A percentile compares a stretch with the other conserved stretches of the same genome.
Conservation (phyloP, 1,139 yeast species). For the Blastobotrys niveus region DNA sequence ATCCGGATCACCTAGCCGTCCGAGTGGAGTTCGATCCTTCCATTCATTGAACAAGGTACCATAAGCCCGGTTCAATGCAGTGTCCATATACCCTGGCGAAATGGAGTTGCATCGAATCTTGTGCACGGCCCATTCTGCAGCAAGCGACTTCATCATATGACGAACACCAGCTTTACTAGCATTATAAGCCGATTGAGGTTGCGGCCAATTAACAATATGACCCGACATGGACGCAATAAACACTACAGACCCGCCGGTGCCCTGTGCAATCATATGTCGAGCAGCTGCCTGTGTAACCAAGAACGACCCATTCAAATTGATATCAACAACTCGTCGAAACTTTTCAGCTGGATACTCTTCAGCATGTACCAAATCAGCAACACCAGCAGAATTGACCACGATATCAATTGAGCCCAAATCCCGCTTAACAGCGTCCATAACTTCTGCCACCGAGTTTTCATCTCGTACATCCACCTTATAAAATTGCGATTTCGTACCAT, state of each 20-base stretch:
- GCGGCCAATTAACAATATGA: slow-evolving; percentile 60
- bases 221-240: slow-evolving; percentile 64
- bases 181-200: slow-evolving; percentile 53
- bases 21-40: slow-evolving; percentile 60
- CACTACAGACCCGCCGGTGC: slow-evolving; percentile 44
- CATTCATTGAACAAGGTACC: slow-evolving; percentile 45
- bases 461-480: slow-evolving; percentile 62
- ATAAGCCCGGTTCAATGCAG: slow-evolving; percentile 50
- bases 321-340: slow-evolving; percentile 69
- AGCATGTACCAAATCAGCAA: slow-evolving; percentile 75
- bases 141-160: slow-evolving; percentile 49
- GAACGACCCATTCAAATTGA: slow-evolving; percentile 73
- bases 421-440: slow-evolving; percentile 47
- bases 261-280: slow-evolving; percentile 58
- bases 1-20: slow-evolving; percentile 60
- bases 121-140: slow-evolving; percentile 55
- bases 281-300: slow-evolving; percentile 66
- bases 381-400: slow-evolving; percentile 71
- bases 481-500: slow-evolving; percentile 57
- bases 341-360: slow-evolving; percentile 73
- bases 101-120: slow-evolving; percentile 51
- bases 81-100: slow-evolving; percentile 54
- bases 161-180: slow-evolving; percentile 59
- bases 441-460: slow-evolving; percentile 47
- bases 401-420: slow-evolving; percentile 60